Base-by-base conservation (phyloP, 331 rosid genomes). In the Stylosanthes scabra region DNA sequence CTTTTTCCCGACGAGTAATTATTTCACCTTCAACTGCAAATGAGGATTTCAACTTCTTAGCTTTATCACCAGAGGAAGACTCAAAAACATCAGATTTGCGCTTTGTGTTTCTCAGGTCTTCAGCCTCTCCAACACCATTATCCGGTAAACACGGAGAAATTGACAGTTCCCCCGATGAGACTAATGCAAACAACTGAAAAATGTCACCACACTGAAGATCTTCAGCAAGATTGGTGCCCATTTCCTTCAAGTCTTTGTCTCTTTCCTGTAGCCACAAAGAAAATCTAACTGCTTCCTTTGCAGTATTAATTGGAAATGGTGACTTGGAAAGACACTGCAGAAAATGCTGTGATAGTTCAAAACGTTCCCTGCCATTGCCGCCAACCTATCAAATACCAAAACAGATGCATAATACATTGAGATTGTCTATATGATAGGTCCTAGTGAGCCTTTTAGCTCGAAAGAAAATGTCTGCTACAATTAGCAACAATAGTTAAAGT, bases 1-100 rank as follows among this genome's bases (percentile, higher is more conserved):
- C 99, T 84, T 95, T 92, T 78, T 95, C 99, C 49, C 93, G 87
- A 31, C 99, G 97, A 84, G 97, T 91, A 81, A 89, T 86, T 54
- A 85, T 78, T 85, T 95, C 99, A 81, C 97, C 97, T 81, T 95
- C 99, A 16, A 66, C 76, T 39, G 83, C 86, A 20, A 66, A 83
- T 37, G 69, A 74, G 58, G 88, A 85, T 82, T 91, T 94, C 61
- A 47, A 75, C 59, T 82, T 89, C 78, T 91, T 94, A 51, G 87
- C 76, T 79, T 75, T 87, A 25, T 81, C 83, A 74, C 77, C 74
- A 80, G 61, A 83, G 54, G 76, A 77, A 66, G 75, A 81, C 63
- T 88, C 97, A 46, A 46, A 73, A 76, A 56, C 71, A 75, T 90
- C 96, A 13, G 50, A 68, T 79, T 94, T 91, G 47, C 96, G 93